Evolutionary conservation across 2,329 filamentous ascomycete genomes (phyloP), one percentile per base, ranked within the genome.

Genomic region (Mollisia scopiformis): DNA sequence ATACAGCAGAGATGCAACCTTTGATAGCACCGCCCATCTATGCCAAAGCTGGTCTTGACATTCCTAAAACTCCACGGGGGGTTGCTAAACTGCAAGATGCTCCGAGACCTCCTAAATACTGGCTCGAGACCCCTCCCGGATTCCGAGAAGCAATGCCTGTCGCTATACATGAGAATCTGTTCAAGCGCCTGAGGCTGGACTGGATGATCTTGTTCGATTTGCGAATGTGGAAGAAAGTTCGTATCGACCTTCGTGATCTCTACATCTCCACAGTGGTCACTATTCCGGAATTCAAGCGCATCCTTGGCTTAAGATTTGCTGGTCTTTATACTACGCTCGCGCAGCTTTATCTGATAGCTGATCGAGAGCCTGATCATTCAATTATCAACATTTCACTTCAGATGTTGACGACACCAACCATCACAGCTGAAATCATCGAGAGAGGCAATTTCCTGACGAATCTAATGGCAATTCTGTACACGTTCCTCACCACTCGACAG

Each of bases 351-450:
- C 84, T 99, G 30, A 95, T 99, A 66, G 94, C 94, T 14, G 95
- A 99, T 73, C 85, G 95, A 65, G 95, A 99, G 74, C 95, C 95
- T 2, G 95, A 99, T 72, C 94, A 98, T 75, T 98, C 94, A 11
- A 98, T 99, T 72, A 97, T 99, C 80, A 97, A 97, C 73, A 85
- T 99, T 37, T 98, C 94, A 4, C 80, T 98, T 30, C 95, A 99
- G 73, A 96, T 99, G 86, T 81, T 99, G 64, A 99, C 95, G 0
- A 97, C 95, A 0, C 93, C 95, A 1, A 96, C 94, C 0, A 98
- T 99, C 67, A 98, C 94, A 0, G 91, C 93, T 47, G 96, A 99
- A 76, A 91, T 98, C 53, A 92, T 99, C 8, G 91, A 97, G 71
- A 86, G 93, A 49, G 94, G 93, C 28, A 99, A 99, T 75, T 99